phyloP scores from a whole-genome alignment of 225 moss, liverwort and hornwort species.

The Physcomitrellopsis africana region DNA sequence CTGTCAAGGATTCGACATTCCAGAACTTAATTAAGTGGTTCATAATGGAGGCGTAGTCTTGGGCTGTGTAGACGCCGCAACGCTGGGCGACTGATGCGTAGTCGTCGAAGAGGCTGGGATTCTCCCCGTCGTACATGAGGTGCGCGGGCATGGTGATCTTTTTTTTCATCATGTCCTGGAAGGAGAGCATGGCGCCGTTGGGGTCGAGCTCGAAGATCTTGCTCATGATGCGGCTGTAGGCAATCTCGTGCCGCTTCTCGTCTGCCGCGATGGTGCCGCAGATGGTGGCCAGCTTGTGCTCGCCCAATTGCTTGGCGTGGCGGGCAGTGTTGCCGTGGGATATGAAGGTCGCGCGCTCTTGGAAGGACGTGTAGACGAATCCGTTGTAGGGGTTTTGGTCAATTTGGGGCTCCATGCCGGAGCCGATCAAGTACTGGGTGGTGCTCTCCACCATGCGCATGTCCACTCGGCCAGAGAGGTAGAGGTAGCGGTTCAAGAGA shows the following conservation, averaged over 20 bases:
- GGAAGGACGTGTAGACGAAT: constrained; percentile 79
- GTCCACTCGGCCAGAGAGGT: constrained; percentile 81
- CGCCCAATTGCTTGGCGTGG: constrained; percentile 60
- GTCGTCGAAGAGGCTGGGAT: constrained; percentile 61
- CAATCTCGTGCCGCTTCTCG: constrained; percentile 90
- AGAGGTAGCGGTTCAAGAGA: constrained; percentile 80
- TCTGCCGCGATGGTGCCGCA: constrained; percentile 94
- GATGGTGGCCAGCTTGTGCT: constrained; percentile 69
- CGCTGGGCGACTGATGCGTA: constrained; percentile 67
- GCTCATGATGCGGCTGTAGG: constrained; percentile 76
- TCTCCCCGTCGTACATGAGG: constrained; percentile 82
- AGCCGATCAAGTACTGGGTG: constrained; percentile 83
- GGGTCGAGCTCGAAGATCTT: constrained; percentile 82
- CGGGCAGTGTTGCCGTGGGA: constrained; percentile 73
- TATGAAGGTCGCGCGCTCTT: constrained; percentile 58
- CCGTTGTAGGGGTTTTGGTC: constrained; percentile 85
- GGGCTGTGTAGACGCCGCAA: constrained; percentile 83
- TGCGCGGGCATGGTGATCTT: constrained; percentile 95
- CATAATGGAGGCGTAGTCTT: constrained; percentile 79
- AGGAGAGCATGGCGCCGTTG: constrained; percentile 64
- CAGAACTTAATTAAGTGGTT: constrained; percentile 75
- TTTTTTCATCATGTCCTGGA: constrained; percentile 95
- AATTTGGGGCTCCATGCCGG: constrained; percentile 83
- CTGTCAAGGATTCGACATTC: constrained; percentile 69
- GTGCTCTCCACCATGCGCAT: constrained; percentile 87